Conservation (phyloP, 2,329 filamentous ascomycete genomes). For the Penicillium paneum region DNA sequence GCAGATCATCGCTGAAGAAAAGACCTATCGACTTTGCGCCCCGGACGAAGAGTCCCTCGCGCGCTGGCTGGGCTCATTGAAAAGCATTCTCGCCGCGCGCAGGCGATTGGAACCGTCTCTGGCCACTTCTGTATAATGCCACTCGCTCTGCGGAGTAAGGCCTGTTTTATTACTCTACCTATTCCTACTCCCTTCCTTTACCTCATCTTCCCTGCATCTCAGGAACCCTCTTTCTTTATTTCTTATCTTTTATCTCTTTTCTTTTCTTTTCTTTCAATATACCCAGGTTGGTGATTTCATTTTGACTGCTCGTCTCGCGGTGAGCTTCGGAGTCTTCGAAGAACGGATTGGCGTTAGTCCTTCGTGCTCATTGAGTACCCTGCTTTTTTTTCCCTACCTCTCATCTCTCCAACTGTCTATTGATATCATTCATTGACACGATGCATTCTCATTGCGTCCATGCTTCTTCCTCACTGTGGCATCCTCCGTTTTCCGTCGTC, state of each 20-base stretch:
- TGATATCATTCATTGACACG: not conserved
- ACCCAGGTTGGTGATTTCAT: conserved; percentile 18
- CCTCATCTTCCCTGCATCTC: not conserved
- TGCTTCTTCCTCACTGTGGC: not conserved
- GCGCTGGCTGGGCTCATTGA: conserved; percentile 84
- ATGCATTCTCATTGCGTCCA: not conserved
- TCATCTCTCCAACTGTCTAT: not conserved
- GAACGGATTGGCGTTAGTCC: conserved; percentile 15
- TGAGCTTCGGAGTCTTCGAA: conserved; percentile 7
- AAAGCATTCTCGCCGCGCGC: conserved; percentile 57
- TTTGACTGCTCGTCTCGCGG: conserved; percentile 1
- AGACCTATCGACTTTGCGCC: conserved; percentile 73
- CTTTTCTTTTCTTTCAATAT: conserved; percentile 19
- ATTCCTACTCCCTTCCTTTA: not conserved
- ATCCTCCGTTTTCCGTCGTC: not conserved
- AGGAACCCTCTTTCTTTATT: not conserved
- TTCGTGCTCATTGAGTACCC: not conserved
- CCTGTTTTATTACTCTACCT: not conserved
- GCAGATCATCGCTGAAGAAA: conserved; percentile 92
- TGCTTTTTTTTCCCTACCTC: not conserved
- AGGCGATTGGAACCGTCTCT: conserved; percentile 31
- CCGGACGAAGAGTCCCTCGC: conserved; percentile 77
- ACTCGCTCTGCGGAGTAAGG: not conserved
- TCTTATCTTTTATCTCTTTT: conserved; percentile 6
- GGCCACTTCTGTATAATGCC: conserved; percentile 9